A percentile compares a stretch with the other conserved stretches of the same genome.
These are phyloP conservation scores for Naganishia sp. DNA, from an alignment of 1,284 basidiomycete species.

Conservation along the genomic window DNA sequence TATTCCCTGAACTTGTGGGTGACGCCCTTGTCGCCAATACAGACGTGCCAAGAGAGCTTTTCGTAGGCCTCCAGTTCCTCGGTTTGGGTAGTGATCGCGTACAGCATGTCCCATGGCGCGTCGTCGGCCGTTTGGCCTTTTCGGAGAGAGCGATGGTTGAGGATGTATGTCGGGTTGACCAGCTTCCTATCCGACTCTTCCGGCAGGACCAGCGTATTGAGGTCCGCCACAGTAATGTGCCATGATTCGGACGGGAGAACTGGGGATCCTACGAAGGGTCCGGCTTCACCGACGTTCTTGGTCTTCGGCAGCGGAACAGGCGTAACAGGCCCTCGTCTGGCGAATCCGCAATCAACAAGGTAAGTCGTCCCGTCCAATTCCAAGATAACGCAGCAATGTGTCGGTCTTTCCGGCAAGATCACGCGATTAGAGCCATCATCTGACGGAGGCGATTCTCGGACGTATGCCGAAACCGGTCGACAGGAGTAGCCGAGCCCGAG, in stretches of 20 bases:
- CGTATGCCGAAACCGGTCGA: slow-evolving; percentile 11
- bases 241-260: slow-evolving; percentile 15
- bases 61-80: slow-evolving; percentile 26
- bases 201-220: slow-evolving; percentile 1
- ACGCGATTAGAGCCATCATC: neutral
- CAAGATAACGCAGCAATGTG: slow-evolving; percentile 28
- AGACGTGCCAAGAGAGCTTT: slow-evolving; percentile 24
- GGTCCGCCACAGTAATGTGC: slow-evolving; percentile 6
- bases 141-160: slow-evolving; percentile 25
- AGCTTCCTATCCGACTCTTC: slow-evolving; percentile 6
- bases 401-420: slow-evolving; percentile 15
- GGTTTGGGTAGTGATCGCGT: slow-evolving; percentile 11
- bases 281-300: neutral
- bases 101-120: slow-evolving; percentile 22
- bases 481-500: slow-evolving; percentile 27
- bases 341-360: slow-evolving; percentile 28
- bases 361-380: neutral
- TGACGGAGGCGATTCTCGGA: slow-evolving; percentile 1
- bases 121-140: slow-evolving; percentile 4
- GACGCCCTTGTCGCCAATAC: slow-evolving; percentile 19
- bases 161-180: slow-evolving; percentile 10
- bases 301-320: slow-evolving; percentile 19
- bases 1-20: slow-evolving; percentile 26
- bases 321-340: slow-evolving; percentile 16
- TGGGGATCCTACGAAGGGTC: neutral